Base-by-base conservation (phyloP, 2,329 filamentous ascomycete species). In the Diaporthe amygdali region DNA sequence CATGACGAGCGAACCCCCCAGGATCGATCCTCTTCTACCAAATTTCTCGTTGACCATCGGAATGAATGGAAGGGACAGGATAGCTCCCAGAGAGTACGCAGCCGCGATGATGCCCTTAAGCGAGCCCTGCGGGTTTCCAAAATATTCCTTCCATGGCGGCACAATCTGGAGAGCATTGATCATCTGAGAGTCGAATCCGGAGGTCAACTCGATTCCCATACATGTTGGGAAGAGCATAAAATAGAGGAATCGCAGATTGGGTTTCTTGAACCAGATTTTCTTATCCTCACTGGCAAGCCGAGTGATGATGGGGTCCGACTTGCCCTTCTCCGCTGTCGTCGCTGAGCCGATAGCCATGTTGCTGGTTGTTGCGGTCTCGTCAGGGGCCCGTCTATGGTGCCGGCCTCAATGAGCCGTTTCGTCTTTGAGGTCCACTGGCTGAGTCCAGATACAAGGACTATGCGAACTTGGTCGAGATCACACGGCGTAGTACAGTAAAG, bases 11-110 rank as follows among this genome's bases (percentile, higher is more conserved):
- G 87, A 89, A 0, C 89, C 89, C 32, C 85, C 79, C 72, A 90
- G 81, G 71, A 91, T 88, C n/a, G 87, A 87, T 84, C 84, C 87
- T 68, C 88, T 83, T 72, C 89, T 81, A 6, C 90, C 90, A 51
- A 87, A 83, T 44, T 78, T 82, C 71, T 91, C 86, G 61, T 89
- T 89, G 17, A 91, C 75, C 6, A 86, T 79, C 0, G 88, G 85
- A 25, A 91, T 86, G 67, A 91, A 85, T 0, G 89, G 89, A 1
- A 91, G 83, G 27, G 86, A 86, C 9, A 87, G 79, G 71, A 91
- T 85, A 17, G 88, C 88, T 8, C 90, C 89, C 2, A 91, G 81
- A 7, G 87, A 88, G 78, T 91, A 91, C 20, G 87, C 87, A 2
- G 89, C 87, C 1, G 85, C 85, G 41, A 91, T 84, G 68, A 91